phyloP scores from a whole-genome alignment of 805 yeast genomes.

The Yamadazyma scolyti region DNA sequence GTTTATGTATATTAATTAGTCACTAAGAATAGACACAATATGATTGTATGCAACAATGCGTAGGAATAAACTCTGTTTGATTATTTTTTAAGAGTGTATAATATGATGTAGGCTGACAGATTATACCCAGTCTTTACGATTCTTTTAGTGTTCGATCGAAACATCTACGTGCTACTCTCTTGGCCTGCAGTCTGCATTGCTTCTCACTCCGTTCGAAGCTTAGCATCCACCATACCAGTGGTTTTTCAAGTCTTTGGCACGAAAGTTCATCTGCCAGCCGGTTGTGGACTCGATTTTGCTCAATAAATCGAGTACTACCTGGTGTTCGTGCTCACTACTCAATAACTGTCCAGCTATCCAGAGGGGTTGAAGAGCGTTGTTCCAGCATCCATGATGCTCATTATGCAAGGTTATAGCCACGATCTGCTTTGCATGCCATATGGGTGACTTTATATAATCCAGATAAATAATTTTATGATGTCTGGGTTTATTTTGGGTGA shows the following conservation, averaged over 20 bases:
- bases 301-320: slow-evolving; percentile 15
- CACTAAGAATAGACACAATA: neutral
- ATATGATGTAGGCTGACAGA: no score
- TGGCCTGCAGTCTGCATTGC: no score
- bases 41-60: neutral
- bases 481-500: slow-evolving; percentile 39
- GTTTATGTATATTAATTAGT: neutral
- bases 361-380: slow-evolving; percentile 22
- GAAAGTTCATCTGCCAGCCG: slow-evolving; percentile 29
- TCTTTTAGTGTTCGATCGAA: no score
- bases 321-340: slow-evolving; percentile 22
- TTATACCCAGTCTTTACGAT: no score
- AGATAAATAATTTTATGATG: slow-evolving; percentile 19
- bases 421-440: slow-evolving; percentile 40
- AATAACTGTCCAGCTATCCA: slow-evolving; percentile 23
- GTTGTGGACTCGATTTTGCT: slow-evolving; percentile 21
- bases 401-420: slow-evolving; percentile 30
- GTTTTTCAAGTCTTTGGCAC: slow-evolving; percentile 21
- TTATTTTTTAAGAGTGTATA: no score
- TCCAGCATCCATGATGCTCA: slow-evolving; percentile 22
- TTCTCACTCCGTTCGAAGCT: no score
- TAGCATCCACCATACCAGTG: slow-evolving; percentile 21
- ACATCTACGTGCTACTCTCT: no score
- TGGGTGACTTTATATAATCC: slow-evolving; percentile 19
- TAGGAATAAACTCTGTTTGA: neutral